Evolutionary conservation across 306 rosid species (phyloP).

Genomic region (Purshia tridentata): DNA sequence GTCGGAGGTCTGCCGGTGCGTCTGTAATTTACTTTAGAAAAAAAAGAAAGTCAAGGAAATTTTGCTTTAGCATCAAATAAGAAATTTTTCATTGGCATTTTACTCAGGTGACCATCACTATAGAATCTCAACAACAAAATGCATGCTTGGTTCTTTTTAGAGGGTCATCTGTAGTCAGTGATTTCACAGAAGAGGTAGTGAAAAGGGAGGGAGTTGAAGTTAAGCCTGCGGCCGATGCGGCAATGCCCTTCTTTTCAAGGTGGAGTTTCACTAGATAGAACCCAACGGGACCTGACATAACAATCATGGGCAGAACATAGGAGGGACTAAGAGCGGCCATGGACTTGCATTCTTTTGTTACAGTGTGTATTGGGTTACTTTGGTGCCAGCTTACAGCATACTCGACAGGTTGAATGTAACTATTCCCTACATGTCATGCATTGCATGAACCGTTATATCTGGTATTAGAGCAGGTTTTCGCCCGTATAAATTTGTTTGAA

Average conservation of each 20-base stretch:
- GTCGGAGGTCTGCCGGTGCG: neutral
- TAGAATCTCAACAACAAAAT: conserved; percentile 2
- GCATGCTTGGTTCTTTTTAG: neutral
- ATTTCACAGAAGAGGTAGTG: neutral
- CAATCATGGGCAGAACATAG: too few species aligned
- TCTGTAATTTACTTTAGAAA: neutral
- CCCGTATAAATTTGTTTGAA: too few species aligned
- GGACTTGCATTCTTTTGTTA: too few species aligned
- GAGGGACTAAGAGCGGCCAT: too few species aligned
- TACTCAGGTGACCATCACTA: conserved; percentile 12
- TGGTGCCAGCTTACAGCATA: too few species aligned
- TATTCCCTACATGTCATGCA: too few species aligned
- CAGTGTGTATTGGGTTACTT: too few species aligned
- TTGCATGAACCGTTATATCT: too few species aligned
- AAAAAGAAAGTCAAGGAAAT: neutral
- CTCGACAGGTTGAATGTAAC: too few species aligned
- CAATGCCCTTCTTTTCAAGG: neutral
- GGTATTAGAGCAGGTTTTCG: too few species aligned
- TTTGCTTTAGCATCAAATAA: neutral
- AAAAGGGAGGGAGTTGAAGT: conserved; percentile 2
- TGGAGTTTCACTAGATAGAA: neutral
- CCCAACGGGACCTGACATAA: neutral
- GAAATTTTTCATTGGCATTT: neutral
- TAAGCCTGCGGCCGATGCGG: neutral
- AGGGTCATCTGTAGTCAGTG: neutral